Base-by-base conservation (phyloP, 805 yeast species). In the Dipodascus albidus region DNA sequence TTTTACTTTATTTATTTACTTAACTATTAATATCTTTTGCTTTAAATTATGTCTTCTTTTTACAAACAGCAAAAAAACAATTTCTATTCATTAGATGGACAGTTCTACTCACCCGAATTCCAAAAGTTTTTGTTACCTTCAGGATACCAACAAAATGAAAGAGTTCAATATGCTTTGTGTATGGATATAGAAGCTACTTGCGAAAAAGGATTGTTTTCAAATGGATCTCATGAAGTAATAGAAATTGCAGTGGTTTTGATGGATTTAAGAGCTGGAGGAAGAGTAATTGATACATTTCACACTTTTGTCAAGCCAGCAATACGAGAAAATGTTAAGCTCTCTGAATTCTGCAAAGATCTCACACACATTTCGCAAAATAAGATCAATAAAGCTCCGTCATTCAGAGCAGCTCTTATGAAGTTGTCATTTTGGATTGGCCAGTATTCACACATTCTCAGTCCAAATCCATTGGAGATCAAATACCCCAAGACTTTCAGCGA, bases 111-210 rank as follows among this genome's bases (percentile, higher is more conserved):
- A 3, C 44, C 44, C 4, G 44, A 38, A 17, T 38, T 38, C 15
- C 44, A 38, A 17, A 4, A 38, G 17, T 38, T n/a, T 38, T 19
- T 38, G 20, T 17, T 38, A 38, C 44, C 44, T 6, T 19, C 44
- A 4, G 14, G 20, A 38, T 38, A 6, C 20, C 44, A 38, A 14
- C 44, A 38, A 38, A 38, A 14, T 38, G 20, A 38, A 38, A 14
- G 15, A 14, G n/a, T 38, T 19, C 44, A 47, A 19, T 47, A 47
- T 22, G 49, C 49, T 14, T 17, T 47, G 14, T 47, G 49, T n/a
- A 47, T 47, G 49, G 49, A 47, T n/a, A 21, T 47, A 6, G 49
- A 47, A 47, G 49, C 49, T 21, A 47, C 49, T 22, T 47, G 49
- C n/a, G 31, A 23, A 9, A 23, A 15, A 22, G 49, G 49, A 4